Base-by-base conservation (phyloP, 306 rosid species). In the Fagus crenata region DNA sequence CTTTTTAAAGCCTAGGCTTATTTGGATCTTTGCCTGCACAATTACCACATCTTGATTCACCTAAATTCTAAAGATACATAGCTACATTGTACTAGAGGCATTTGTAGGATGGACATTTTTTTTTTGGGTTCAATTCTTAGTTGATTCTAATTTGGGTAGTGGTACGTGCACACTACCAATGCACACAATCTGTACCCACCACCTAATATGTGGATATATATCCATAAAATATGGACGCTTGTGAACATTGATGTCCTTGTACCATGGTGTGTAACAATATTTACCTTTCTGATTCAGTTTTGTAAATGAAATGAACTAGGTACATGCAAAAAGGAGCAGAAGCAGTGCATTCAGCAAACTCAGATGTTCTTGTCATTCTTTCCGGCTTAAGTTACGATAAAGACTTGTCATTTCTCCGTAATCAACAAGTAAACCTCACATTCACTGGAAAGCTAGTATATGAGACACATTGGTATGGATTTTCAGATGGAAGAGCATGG, bases 311-410 rank as follows among this genome's bases (percentile, higher is more conserved):
- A 56, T 2, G 67, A 15, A 56, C 33, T 71, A 94, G 98, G 90
- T 92, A 92, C 61, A 92, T 92, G 97, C 90, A 85, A 59, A 73
- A 80, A 86, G 98, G 97, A 81, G 98, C 98, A 4, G 98, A 95
- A 85, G 92, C 96, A 1, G 90, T 92, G 49, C 97, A 95, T 80
- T 84, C 87, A 32, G 96, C 96, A 79, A 95, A 95, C 59, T 81
- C 91, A 32, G 84, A 92, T 37, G 87, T 90, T 73, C 91, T 95
- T 11, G 90, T 95, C 5, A 89, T 95, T 80, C 71, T 95, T 11
- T 95, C 98, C 0, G 98, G 98, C 72, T 78, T 95, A 6, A 83
- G 12, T 39, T 95, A 46, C 49, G 98, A 89, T 83, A 87, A 17
- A 31, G 96, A 92, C 74, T 80, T 95, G 1, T 88, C 98, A 0